These are phyloP conservation scores for Rhamnella rubrinervis DNA, from an alignment of 331 rosid genomes.

Conservation along the genomic window DNA sequence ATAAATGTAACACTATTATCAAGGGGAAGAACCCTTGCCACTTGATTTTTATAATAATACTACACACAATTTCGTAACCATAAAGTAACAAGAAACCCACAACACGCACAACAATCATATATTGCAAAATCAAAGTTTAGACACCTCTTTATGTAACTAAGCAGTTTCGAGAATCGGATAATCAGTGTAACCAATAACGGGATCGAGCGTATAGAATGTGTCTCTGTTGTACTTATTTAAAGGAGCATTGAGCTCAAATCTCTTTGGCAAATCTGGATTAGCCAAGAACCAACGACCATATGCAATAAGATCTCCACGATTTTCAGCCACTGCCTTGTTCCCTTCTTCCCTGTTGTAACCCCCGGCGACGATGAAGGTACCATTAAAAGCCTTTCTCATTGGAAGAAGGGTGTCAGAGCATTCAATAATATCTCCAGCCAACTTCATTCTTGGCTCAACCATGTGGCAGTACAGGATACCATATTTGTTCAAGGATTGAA, in stretches of 20 bases:
- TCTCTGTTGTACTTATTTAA: constrained; percentile 52
- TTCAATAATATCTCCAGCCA: constrained; percentile 24
- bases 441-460: constrained; percentile 70
- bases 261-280: constrained; percentile 75
- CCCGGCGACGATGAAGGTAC: constrained; percentile 59
- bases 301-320: constrained; percentile 51
- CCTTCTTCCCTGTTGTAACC: constrained; percentile 58
- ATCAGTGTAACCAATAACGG: constrained; percentile 62
- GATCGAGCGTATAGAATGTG: constrained; percentile 50
- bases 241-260: constrained; percentile 57
- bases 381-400: constrained; percentile 66
- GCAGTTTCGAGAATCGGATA: constrained; percentile 54
- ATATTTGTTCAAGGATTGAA: constrained; percentile 46
- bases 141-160: background rate
- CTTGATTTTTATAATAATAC: background rate
- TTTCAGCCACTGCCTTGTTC: constrained; percentile 43
- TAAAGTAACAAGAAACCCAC: too few species aligned
- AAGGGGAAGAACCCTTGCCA: background rate
- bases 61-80: background rate
- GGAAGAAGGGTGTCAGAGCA: constrained; percentile 37
- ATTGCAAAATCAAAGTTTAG: too few species aligned
- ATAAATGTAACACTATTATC: too few species aligned
- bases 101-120: too few species aligned
- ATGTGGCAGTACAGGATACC: constrained; percentile 54
- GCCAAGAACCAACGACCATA: constrained; percentile 66